Percentiles rank a stretch among this genome's conserved stretches.
phyloP scores from a whole-genome alignment of 768 basidiomycete species.

The Infundibulicybe gibba region DNA sequence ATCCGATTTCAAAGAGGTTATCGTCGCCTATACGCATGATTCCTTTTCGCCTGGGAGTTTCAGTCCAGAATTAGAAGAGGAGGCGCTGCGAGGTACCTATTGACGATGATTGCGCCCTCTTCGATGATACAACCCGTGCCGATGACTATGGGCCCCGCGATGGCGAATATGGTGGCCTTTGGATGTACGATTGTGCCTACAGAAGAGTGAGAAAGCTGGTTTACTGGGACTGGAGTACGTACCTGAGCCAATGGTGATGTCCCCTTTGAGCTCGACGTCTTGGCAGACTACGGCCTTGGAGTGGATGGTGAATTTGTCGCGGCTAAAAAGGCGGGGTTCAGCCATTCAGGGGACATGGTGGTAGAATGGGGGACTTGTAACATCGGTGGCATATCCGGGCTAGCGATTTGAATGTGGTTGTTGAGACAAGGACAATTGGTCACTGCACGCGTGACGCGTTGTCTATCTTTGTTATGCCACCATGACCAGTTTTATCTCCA shows the following conservation, averaged over 20 bases:
- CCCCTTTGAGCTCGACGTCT: slow-evolving; percentile 92
- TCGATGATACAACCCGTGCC: slow-evolving; percentile 89
- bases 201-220: slow-evolving; percentile 3
- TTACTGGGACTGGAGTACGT: not conserved
- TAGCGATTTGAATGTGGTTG: too few relatives aligned
- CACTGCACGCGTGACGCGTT: too few relatives aligned
- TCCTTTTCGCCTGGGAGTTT: slow-evolving; percentile 55
- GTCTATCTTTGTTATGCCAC: too few relatives aligned
- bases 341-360: too few relatives aligned
- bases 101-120: slow-evolving; percentile 87
- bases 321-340: slow-evolving; percentile 38
- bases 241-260: slow-evolving; percentile 90
- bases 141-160: slow-evolving; percentile 87
- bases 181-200: slow-evolving; percentile 88
- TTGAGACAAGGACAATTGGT: too few relatives aligned
- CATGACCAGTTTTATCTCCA: too few relatives aligned
- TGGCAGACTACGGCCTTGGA: slow-evolving; percentile 89
- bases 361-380: too few relatives aligned
- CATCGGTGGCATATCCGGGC: too few relatives aligned
- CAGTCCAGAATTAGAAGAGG: not conserved
- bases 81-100: slow-evolving; percentile 47
- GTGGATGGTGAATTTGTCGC: slow-evolving; percentile 87
- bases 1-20: slow-evolving; percentile 92
- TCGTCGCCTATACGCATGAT: slow-evolving; percentile 92
- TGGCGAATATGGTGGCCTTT: slow-evolving; percentile 89